phyloP scores from a whole-genome alignment of 2,329 filamentous ascomycete genomes.

The Diplodia sapinea region DNA sequence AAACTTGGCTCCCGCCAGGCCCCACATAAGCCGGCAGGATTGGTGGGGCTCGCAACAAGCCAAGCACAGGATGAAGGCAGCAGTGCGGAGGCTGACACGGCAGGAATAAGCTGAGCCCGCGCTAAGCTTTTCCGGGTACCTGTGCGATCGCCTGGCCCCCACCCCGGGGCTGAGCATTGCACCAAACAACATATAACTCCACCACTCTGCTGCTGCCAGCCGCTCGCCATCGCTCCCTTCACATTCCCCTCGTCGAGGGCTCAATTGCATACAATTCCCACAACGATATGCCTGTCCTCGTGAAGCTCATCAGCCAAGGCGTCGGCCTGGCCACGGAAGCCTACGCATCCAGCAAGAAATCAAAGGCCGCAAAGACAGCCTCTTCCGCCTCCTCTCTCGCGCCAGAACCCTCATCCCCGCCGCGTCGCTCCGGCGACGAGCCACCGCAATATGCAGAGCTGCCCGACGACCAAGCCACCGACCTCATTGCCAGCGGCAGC shows the following conservation, averaged over 20 bases:
- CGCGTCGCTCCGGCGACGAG: background rate
- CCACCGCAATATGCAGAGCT: conserved; percentile 1
- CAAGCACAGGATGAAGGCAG: background rate
- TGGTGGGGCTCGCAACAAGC: background rate
- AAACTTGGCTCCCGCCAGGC: background rate
- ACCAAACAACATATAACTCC: background rate
- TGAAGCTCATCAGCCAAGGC: conserved; percentile 20
- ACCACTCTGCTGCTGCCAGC: background rate
- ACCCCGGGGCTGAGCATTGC: background rate
- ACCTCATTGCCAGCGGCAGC: conserved; percentile 7
- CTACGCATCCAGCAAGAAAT: conserved; percentile 2
- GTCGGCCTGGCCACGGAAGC: conserved; percentile 24
- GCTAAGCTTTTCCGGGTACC: background rate
- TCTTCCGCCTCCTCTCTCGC: background rate
- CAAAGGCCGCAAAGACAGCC: conserved; percentile 1
- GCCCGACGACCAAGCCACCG: background rate
- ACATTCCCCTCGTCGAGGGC: background rate
- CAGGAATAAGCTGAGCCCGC: background rate
- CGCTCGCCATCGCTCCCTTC: background rate
- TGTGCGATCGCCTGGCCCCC: background rate
- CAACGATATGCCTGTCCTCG: conserved; percentile 12
- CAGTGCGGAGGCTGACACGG: background rate
- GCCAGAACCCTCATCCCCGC: background rate
- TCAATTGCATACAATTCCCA: background rate
- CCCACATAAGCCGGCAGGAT: background rate